Conservation (phyloP, 192 early-diverging fungal species). For the Globomyces pollinis-pini region DNA sequence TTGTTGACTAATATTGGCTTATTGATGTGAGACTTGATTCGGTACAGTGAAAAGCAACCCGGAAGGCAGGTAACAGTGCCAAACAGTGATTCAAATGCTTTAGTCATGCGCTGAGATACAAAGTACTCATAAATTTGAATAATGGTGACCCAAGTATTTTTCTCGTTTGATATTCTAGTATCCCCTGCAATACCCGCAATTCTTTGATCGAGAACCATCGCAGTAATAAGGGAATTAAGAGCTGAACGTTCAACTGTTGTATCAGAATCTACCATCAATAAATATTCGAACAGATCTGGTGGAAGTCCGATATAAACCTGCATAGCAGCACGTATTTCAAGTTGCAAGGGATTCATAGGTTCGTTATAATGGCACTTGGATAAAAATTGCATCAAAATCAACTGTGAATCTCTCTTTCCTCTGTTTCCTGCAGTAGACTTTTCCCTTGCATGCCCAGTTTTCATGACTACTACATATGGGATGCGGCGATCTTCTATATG, state of each 20-base stretch:
- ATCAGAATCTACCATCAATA: constrained; percentile 55
- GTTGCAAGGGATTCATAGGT: constrained; percentile 64
- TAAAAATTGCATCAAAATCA: constrained; percentile 69
- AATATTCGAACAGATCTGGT: constrained; percentile 4
- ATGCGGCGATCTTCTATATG: constrained; percentile 15
- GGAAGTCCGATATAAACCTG: constrained; percentile 58
- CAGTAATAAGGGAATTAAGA: constrained; percentile 23
- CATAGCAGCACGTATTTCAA: constrained; percentile 77
- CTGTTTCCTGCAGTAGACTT: constrained; percentile 49
- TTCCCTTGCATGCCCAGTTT: constrained; percentile 23
- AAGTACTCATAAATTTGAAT: constrained; percentile 91
- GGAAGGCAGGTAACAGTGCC: constrained; percentile 96
- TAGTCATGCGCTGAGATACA: constrained; percentile 87
- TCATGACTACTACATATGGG: constrained; percentile 41
- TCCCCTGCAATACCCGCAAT: constrained; percentile 90
- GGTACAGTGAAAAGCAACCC: constrained; percentile 93
- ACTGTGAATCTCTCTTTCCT: constrained; percentile 74
- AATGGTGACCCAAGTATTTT: constrained; percentile 79
- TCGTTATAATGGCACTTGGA: constrained; percentile 62
- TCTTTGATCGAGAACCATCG: constrained; percentile 65
- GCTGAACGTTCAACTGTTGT: constrained; percentile 14
- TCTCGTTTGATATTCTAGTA: constrained; percentile 90
- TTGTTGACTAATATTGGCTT: constrained; percentile 55
- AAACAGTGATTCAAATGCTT: constrained; percentile 90
- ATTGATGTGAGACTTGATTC: constrained; percentile 37